These are phyloP conservation scores for Metschnikowia peoriensis DNA, from an alignment of 805 yeast genomes.

Conservation along the genomic window DNA sequence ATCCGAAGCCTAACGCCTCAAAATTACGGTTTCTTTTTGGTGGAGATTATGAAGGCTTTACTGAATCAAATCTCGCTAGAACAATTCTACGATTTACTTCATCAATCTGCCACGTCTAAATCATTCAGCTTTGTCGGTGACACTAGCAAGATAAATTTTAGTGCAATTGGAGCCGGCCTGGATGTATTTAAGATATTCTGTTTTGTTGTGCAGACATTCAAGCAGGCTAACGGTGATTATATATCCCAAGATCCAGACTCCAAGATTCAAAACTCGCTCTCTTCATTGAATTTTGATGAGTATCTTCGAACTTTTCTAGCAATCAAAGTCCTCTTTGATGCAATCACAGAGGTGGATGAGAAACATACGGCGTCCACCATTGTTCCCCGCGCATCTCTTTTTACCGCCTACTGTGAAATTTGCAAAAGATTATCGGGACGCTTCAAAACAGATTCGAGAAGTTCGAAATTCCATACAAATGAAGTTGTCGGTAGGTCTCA, in stretches of 20 bases:
- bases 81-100: conserved; percentile 39
- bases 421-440: conserved; percentile 37
- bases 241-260: neutral
- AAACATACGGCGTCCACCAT: neutral
- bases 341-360: neutral
- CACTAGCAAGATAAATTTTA: neutral
- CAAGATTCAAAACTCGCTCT: conserved; percentile 9
- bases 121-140: neutral
- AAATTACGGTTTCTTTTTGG: conserved; percentile 30
- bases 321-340: conserved; percentile 30
- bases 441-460: conserved; percentile 23
- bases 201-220: conserved; percentile 33
- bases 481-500: conserved; percentile 35
- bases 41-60: conserved; percentile 25
- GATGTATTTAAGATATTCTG: conserved; percentile 22
- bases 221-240: conserved; percentile 15
- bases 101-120: conserved; percentile 25
- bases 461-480: conserved; percentile 7
- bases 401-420: conserved; percentile 39
- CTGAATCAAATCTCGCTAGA: conserved; percentile 33
- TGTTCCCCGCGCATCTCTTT: conserved; percentile 26
- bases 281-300: conserved; percentile 40
- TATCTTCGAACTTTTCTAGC: conserved; percentile 42
- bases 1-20: conserved; percentile 29
- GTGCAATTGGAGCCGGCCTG: conserved; percentile 20